phyloP scores from a whole-genome alignment of 2,329 filamentous ascomycete species.

The Phaeosphaeriaceae sp. region DNA sequence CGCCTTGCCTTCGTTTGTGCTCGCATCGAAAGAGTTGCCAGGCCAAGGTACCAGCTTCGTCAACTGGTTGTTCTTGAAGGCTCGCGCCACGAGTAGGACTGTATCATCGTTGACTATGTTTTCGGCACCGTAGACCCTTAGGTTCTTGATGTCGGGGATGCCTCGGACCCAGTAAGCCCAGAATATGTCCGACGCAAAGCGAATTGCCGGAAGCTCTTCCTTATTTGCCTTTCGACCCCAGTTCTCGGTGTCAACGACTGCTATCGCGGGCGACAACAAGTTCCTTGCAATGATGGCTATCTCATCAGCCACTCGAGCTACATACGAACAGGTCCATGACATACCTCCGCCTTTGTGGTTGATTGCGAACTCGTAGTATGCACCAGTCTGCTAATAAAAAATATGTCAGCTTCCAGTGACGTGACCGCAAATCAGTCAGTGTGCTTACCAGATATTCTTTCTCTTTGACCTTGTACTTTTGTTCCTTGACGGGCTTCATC shows the following conservation, averaged over 20 bases:
- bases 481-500: slow-evolving; percentile 5
- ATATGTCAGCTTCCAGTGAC: neutral
- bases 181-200: slow-evolving; percentile 24
- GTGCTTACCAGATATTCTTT: slow-evolving; percentile 19
- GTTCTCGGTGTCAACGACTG: slow-evolving; percentile 3
- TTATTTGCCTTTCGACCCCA: slow-evolving; percentile 14
- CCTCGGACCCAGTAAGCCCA: slow-evolving; percentile 30
- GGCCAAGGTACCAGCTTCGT: slow-evolving; percentile 22
- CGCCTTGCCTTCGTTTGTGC: slow-evolving; percentile 23
- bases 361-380: slow-evolving; percentile 19
- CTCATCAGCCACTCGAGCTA: neutral
- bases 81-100: slow-evolving; percentile 17
- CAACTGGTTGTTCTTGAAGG: slow-evolving; percentile 13
- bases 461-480: slow-evolving; percentile 21
- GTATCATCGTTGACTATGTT: slow-evolving; percentile 25
- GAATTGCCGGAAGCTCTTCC: slow-evolving; percentile 28
- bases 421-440: neutral
- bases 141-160: slow-evolving; percentile 24
- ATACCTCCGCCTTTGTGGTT: slow-evolving; percentile 20
- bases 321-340: neutral
- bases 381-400: slow-evolving; percentile 21
- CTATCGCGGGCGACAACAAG: slow-evolving; percentile 14
- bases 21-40: slow-evolving; percentile 18
- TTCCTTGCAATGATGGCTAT: slow-evolving; percentile 16
- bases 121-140: slow-evolving; percentile 23